Evolutionary conservation across 345 rosid species (phyloP).

Genomic region (Linum trigynum): DNA sequence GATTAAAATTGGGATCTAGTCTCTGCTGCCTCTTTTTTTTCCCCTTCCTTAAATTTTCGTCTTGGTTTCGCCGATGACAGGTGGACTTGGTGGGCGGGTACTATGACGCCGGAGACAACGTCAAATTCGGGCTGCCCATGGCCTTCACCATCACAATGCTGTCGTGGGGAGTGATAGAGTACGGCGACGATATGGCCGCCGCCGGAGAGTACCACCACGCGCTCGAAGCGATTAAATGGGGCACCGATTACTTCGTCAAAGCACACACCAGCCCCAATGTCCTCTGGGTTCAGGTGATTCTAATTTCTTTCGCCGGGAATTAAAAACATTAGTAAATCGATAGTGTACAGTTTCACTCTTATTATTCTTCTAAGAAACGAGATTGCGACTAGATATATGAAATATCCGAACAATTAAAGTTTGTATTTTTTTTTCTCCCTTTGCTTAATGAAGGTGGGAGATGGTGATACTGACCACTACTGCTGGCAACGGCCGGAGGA

Average conservation of each 20-base stretch:
- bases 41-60: too few species aligned
- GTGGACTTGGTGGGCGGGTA: conserved; percentile 92
- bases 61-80: conserved; percentile 18
- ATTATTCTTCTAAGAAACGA: too few species aligned
- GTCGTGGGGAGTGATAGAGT: conserved; percentile 76
- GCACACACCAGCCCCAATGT: conserved; percentile 80
- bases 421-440: neutral
- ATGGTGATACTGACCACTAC: conserved; percentile 76
- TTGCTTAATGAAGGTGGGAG: conserved; percentile 47
- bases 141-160: conserved; percentile 82
- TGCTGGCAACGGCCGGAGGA: conserved; percentile 99
- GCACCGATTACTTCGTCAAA: conserved; percentile 79
- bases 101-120: conserved; percentile 90
- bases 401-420: too few species aligned
- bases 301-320: too few species aligned
- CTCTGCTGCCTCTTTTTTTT: too few species aligned
- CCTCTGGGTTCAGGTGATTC: conserved; percentile 66
- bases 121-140: conserved; percentile 90
- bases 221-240: conserved; percentile 74
- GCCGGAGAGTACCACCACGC: conserved; percentile 55
- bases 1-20: too few species aligned
- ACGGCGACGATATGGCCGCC: conserved; percentile 44
- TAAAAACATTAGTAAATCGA: too few species aligned
- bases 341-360: too few species aligned
- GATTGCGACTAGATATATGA: too few species aligned